These are phyloP conservation scores for Talaromyces ruber DNA, from an alignment of 495 filamentous ascomycete genomes.

Conservation along the genomic window DNA sequence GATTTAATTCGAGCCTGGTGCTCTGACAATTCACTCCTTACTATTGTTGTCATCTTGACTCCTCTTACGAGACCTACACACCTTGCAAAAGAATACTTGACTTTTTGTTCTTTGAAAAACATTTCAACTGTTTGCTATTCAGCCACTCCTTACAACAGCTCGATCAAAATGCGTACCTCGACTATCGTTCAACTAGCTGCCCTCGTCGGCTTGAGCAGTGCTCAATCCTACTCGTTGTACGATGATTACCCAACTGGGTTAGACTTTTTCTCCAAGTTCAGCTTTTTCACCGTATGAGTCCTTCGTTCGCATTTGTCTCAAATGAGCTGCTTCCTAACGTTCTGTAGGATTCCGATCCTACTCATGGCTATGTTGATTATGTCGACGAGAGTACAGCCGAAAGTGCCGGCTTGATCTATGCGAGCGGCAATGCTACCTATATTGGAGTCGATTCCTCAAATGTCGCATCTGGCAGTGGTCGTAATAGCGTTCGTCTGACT, in stretches of 20 bases:
- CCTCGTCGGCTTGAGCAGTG: conserved; percentile 32
- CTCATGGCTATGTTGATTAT: conserved; percentile 61
- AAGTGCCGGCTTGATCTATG: conserved; percentile 44
- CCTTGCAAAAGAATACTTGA: not conserved
- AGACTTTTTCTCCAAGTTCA: conserved; percentile 50
- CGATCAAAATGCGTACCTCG: conserved; percentile 32
- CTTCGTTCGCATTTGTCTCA: conserved; percentile 9
- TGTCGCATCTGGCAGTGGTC: conserved; percentile 39
- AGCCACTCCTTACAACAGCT: not conserved
- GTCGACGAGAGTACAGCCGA: conserved; percentile 43
- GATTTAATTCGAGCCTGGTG: not conserved
- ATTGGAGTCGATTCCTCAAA: conserved; percentile 34
- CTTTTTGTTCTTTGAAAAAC: not conserved
- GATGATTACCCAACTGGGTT: conserved; percentile 29
- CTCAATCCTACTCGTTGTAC: conserved; percentile 34
- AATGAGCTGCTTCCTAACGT: conserved; percentile 6
- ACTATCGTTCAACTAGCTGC: conserved; percentile 31
- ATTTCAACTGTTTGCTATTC: not conserved
- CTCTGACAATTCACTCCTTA: conserved; percentile 1
- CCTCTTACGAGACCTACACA: not conserved
- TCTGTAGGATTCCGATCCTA: conserved; percentile 46
- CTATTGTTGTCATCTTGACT: not conserved
- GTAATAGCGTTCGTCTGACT: conserved; percentile 46
- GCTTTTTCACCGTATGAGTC: conserved; percentile 31
- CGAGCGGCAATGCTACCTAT: conserved; percentile 30